Conservation (phyloP, 139 green algal genomes). For the Prasinococcaceae sp. region DNA sequence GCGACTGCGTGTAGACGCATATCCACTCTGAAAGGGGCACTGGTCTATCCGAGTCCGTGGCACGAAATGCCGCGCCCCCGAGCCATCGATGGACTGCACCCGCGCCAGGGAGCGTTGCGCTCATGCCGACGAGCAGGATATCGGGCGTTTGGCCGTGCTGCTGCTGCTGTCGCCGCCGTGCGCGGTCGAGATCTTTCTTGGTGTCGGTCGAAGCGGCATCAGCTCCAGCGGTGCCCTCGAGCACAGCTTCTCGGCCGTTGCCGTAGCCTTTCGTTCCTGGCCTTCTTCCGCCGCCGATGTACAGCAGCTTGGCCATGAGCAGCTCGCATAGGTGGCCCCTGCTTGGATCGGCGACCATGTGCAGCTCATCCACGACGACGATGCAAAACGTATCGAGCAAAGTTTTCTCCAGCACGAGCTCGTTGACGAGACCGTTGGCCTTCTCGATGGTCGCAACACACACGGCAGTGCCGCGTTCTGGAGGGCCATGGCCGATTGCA, state of each 20-base stretch:
- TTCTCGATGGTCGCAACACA: constrained; percentile 80
- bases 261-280: not conserved
- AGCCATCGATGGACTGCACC: constrained; percentile 68
- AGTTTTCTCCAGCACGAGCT: too few relatives aligned
- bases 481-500: too few relatives aligned
- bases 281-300: constrained; percentile 14
- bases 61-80: too few relatives aligned
- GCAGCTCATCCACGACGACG: constrained; percentile 79
- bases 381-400: constrained; percentile 39
- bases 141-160: not conserved
- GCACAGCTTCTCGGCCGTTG: too few relatives aligned
- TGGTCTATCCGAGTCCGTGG: too few relatives aligned
- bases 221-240: too few relatives aligned
- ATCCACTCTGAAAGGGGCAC: too few relatives aligned
- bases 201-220: too few relatives aligned
- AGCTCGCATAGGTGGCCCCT: constrained; percentile 89
- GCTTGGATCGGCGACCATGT: constrained; percentile 72
- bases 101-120: constrained; percentile 81
- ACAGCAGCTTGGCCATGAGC: constrained; percentile 89
- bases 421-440: constrained; percentile 63
- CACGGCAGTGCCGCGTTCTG: constrained; percentile 18
- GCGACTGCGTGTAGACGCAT: too few relatives aligned
- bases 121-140: constrained; percentile 95
- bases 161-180: not conserved
- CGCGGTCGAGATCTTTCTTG: too few relatives aligned